phyloP scores from a whole-genome alignment of 305 asterid genomes.

The Solanum hybrid region DNA sequence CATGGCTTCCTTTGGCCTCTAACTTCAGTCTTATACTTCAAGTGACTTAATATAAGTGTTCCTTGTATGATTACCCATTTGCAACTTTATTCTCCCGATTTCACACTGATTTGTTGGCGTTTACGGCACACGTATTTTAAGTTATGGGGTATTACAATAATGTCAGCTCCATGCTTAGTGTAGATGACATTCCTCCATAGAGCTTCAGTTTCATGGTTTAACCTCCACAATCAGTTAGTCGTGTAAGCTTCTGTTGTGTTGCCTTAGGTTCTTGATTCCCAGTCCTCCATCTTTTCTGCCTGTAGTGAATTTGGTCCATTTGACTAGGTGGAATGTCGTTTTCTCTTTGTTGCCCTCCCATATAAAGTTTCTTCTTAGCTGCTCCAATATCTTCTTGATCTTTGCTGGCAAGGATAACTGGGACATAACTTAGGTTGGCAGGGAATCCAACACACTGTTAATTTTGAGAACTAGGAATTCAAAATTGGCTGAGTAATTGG shows the following conservation, averaged over 20 bases:
- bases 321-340: not conserved
- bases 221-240: not conserved
- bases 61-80: not conserved
- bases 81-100: not conserved
- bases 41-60: not conserved
- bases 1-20: not conserved
- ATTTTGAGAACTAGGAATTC: not conserved
- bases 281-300: not conserved
- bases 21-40: not conserved
- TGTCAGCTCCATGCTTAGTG: not conserved
- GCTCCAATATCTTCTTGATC: not conserved
- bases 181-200: not conserved
- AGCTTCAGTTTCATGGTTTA: not conserved
- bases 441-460: not conserved
- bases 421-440: not conserved
- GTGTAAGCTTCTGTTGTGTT: not conserved
- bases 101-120: not conserved
- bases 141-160: not conserved
- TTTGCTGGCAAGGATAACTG: not conserved
- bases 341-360: not conserved
- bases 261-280: not conserved
- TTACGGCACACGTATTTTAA: not conserved
- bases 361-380: not conserved
- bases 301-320: not conserved
- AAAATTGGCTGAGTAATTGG: not conserved